Conservation (phyloP, 371 early-diverging fungal genomes). For the Gilbertella persicaria region DNA sequence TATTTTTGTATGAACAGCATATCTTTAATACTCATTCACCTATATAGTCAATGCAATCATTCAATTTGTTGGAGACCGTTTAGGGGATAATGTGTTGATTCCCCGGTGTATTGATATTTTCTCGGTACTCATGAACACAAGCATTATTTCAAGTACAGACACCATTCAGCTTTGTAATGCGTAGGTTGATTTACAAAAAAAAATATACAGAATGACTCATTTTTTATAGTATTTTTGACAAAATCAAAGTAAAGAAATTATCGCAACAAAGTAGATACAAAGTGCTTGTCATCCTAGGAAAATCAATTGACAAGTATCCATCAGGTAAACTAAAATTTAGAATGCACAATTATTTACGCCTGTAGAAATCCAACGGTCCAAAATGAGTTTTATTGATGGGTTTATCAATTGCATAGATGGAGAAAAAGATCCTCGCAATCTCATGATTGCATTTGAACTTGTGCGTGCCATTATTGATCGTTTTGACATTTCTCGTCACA, state of each 20-base stretch:
- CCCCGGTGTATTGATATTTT: conserved; percentile 21
- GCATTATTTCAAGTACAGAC: conserved; percentile 10
- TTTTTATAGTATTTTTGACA: conserved; percentile 18
- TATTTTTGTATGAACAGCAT: background rate
- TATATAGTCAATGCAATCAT: conserved; percentile 18
- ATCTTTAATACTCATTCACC: too few species aligned
- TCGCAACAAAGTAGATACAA: conserved; percentile 27
- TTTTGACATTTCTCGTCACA: conserved; percentile 76
- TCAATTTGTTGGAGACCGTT: conserved; percentile 9
- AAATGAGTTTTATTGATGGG: conserved; percentile 72
- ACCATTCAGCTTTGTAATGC: conserved; percentile 13
- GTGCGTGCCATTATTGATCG: conserved; percentile 65
- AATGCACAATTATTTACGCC: background rate
- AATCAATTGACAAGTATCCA: conserved; percentile 20
- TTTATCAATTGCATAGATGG: conserved; percentile 93
- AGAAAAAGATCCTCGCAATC: conserved; percentile 97
- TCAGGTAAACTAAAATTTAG: conserved; percentile 13
- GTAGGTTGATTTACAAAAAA: conserved; percentile 7
- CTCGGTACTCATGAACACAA: conserved; percentile 10
- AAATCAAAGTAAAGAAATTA: conserved; percentile 19
- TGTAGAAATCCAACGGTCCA: conserved; percentile 28
- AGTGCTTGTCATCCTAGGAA: conserved; percentile 18
- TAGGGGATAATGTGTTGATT: conserved; percentile 1
- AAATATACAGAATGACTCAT: background rate
- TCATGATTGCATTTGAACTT: conserved; percentile 83